Conservation (phyloP, 1,139 yeast species). For the Suhomyces panamericanus region DNA sequence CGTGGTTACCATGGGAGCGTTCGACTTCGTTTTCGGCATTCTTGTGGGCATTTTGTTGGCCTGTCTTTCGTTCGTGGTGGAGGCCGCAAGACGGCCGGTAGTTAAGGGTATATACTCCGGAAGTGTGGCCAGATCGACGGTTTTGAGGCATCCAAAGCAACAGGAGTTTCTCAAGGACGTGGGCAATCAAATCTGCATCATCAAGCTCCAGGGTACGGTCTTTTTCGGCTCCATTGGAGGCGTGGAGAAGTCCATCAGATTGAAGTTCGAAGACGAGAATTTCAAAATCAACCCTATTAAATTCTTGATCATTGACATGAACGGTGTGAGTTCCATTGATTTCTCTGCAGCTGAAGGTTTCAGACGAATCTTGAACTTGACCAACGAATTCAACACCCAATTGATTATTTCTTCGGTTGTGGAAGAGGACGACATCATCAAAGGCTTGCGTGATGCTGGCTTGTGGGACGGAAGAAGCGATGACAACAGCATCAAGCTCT, state of each 20-base stretch:
- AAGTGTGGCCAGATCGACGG: constrained; percentile 86
- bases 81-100: constrained; percentile 83
- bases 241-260: constrained; percentile 73
- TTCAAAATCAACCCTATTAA: constrained; percentile 61
- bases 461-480: constrained; percentile 51
- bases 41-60: constrained; percentile 89
- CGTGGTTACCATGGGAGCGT: constrained; percentile 90
- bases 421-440: constrained; percentile 60
- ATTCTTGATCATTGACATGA: constrained; percentile 81
- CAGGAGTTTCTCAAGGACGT: constrained; percentile 81
- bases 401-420: constrained; percentile 76
- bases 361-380: constrained; percentile 76
- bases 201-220: constrained; percentile 82
- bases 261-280: constrained; percentile 59
- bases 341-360: constrained; percentile 97
- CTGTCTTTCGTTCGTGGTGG: constrained; percentile 87
- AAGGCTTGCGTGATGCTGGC: constrained; percentile 71
- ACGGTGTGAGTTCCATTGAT: constrained; percentile 79
- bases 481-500: constrained; percentile 55
- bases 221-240: constrained; percentile 96
- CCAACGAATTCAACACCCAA: constrained; percentile 68
- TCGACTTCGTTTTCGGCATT: constrained; percentile 93
- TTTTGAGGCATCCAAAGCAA: constrained; percentile 86
- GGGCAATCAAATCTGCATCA: constrained; percentile 86
- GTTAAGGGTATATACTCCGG: constrained; percentile 85